Evolutionary conservation across 2,329 filamentous ascomycete species (phyloP), one percentile per base, ranked within the genome.

Genomic region (Scedosporium apiospermum): DNA sequence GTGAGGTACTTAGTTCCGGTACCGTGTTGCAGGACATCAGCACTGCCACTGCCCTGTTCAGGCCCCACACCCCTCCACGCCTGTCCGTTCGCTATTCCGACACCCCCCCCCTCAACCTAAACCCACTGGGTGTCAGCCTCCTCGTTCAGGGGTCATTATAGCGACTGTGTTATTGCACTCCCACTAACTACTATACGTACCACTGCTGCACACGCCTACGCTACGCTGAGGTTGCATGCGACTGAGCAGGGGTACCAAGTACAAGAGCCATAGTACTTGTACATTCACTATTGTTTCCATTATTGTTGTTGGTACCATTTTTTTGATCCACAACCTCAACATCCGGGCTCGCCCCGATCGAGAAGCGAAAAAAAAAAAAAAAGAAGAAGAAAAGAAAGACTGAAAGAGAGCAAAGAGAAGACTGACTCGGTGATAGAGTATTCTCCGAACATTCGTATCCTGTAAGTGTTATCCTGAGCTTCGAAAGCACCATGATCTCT

Each of bases 21-120:
- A 51, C 41, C 26, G 59, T 34, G 26, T 44, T 61, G 59, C 59
- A 61, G 44, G 44, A 51, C 27, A 38, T 53, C 27, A 49, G 58
- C 58, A 60, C 58, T 42, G 57, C 38, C 58, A 60, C 58, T 61
- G 59, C 59, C 59, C 46, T 61, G 59, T 30, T 61, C 3, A 34
- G 6, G 16, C 59, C 42, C 59, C 42, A 51, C 59, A 46, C 18
- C 23, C 49, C 30, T 21, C 23, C 26, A 34, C 26, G 23, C 23
- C 26, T 23, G 34, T 38, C 44, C 44, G 51, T 14, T 16, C 23
- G 51, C 12, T 51, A 61, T 14, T 30, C 46, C 27, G 9, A 53
- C 44, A 38, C 59, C 26, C 23, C 41, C 23, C 26, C 44, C 26
- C 30, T 23, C 6, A 23, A 55, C 12, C 51, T 27, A 14, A 55